Conservation (phyloP, 176 grass and related monocot species). For the Neostapfia colusana region DNA sequence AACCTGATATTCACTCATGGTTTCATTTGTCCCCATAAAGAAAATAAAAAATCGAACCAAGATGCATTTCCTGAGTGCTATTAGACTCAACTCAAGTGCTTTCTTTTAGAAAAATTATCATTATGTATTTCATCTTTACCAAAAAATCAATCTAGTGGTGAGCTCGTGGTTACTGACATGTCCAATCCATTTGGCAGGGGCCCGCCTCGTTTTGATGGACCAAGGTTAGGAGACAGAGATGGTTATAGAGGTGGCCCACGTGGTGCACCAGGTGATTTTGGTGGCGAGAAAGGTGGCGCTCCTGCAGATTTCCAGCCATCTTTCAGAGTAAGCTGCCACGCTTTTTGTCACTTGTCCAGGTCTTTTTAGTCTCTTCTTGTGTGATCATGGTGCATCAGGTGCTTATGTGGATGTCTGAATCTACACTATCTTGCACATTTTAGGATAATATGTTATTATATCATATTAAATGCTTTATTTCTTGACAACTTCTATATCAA, state of each 20-base stretch:
- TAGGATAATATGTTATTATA: background rate
- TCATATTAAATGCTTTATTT: background rate
- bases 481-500: background rate
- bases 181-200: constrained; percentile 50
- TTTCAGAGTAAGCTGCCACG: constrained; percentile 56
- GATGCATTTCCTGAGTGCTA: background rate
- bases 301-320: constrained; percentile 79
- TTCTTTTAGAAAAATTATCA: background rate
- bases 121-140: background rate
- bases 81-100: background rate
- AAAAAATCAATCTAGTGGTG: background rate
- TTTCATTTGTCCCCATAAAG: background rate
- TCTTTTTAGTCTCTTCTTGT: background rate
- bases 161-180: background rate
- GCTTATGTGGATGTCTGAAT: background rate
- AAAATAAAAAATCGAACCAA: background rate
- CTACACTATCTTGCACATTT: background rate
- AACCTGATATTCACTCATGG: background rate
- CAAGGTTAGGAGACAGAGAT: constrained; percentile 86
- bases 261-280: constrained; percentile 73
- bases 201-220: constrained; percentile 78
- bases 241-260: constrained; percentile 82
- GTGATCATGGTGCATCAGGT: background rate
- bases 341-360: background rate
- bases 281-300: constrained; percentile 80